These are phyloP conservation scores for Aurifilum marmelostoma DNA, from an alignment of 2,329 filamentous ascomycete species.

Conservation along the genomic window DNA sequence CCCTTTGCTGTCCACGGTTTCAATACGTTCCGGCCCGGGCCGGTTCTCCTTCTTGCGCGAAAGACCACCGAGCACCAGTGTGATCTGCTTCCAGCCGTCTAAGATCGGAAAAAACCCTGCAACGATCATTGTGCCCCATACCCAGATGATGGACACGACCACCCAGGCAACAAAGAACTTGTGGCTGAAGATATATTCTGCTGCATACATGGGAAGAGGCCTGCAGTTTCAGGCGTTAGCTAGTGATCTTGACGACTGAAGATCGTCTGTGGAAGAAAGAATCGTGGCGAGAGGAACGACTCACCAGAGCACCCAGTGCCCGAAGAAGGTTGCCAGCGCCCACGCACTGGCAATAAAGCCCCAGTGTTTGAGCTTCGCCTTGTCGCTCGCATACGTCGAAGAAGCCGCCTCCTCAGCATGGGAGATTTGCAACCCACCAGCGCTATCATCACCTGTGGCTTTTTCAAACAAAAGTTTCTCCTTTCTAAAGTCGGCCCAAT, in stretches of 20 bases:
- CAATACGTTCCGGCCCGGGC: conserved; percentile 2
- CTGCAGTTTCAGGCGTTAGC: conserved; percentile 32
- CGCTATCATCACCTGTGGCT: background rate
- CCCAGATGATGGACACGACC: conserved; percentile 54
- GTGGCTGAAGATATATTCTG: conserved; percentile 50
- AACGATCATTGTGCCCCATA: conserved; percentile 54
- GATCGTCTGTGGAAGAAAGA: background rate
- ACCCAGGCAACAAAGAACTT: conserved; percentile 55
- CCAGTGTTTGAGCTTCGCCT: conserved; percentile 50
- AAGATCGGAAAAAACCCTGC: conserved; percentile 54
- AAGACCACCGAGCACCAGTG: conserved; percentile 13
- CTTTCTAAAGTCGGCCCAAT: conserved; percentile 40
- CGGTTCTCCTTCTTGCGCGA: background rate
- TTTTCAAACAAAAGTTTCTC: conserved; percentile 45
- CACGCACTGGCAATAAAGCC: conserved; percentile 48
- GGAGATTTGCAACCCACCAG: conserved; percentile 13
- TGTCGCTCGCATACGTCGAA: conserved; percentile 37
- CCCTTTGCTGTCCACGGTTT: background rate
- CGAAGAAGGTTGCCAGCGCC: conserved; percentile 53
- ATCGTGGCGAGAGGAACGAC: background rate
- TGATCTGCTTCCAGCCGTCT: conserved; percentile 46
- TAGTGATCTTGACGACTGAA: conserved; percentile 20
- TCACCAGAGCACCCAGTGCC: conserved; percentile 57
- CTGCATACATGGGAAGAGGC: conserved; percentile 58
- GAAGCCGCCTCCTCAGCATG: conserved; percentile 32